phyloP scores from a whole-genome alignment of 768 basidiomycete genomes.

The Boletus barrowsii region DNA sequence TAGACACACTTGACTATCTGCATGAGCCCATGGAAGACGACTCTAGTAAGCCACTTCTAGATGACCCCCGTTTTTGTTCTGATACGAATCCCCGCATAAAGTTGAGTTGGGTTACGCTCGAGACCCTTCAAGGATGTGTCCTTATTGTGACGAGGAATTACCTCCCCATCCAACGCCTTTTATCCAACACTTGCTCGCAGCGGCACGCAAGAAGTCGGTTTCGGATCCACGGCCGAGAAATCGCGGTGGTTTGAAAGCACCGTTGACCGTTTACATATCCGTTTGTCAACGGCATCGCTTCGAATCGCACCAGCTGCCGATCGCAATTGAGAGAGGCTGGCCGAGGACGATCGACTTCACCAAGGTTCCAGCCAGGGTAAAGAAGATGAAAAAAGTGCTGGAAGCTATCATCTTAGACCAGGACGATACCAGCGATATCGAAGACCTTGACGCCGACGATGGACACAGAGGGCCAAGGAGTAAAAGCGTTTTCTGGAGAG shows the following conservation, averaged over 20 bases:
- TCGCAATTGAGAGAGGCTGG: conserved; percentile 72
- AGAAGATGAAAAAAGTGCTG: conserved; percentile 46
- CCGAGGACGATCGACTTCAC: conserved; percentile 70
- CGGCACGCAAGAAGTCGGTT: conserved; percentile 51
- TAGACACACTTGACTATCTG: conserved; percentile 9
- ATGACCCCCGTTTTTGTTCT: not conserved
- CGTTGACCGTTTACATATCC: conserved; percentile 52
- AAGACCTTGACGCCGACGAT: conserved; percentile 9
- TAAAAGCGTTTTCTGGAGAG: conserved; percentile 65
- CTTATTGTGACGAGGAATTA: conserved; percentile 74
- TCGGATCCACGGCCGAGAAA: conserved; percentile 68
- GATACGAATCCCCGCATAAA: conserved; percentile 22
- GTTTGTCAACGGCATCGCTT: conserved; percentile 80
- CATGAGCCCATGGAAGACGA: conserved; percentile 36
- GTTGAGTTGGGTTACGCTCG: conserved; percentile 49
- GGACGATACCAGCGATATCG: conserved; percentile 23
- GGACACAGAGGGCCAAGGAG: conserved; percentile 29
- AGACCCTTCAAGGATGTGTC: conserved; percentile 72
- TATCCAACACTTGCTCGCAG: conserved; percentile 51
- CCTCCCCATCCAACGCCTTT: conserved; percentile 60
- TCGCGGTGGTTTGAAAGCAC: conserved; percentile 56
- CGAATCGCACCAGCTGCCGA: conserved; percentile 68
- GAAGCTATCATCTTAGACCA: conserved; percentile 50
- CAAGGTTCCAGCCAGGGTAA: conserved; percentile 50
- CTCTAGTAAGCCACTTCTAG: conserved; percentile 34